phyloP scores from a whole-genome alignment of 2,329 filamentous ascomycete genomes.

The Aspergillus brunneoviolaceus region DNA sequence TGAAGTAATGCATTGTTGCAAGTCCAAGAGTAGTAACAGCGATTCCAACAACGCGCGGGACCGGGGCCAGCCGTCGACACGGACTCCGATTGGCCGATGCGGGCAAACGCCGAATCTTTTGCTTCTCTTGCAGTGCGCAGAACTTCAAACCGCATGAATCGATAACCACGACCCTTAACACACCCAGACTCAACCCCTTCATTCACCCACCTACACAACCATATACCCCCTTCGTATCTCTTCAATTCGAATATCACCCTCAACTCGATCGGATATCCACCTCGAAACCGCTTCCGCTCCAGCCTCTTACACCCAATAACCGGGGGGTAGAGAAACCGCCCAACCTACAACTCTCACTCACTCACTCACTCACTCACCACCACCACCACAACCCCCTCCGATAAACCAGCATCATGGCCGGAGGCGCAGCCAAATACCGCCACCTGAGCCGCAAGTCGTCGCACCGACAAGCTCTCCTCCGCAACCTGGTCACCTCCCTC shows the following conservation, averaged over 20 bases:
- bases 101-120: slow-evolving; percentile 34
- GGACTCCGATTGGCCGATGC: slow-evolving; percentile 37
- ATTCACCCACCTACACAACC: slow-evolving; percentile 2
- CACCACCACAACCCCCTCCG: background rate
- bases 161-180: background rate
- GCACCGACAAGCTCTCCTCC: slow-evolving; percentile 86
- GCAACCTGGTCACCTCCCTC: slow-evolving; percentile 93
- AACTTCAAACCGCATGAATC: slow-evolving; percentile 4
- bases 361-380: slow-evolving; percentile 1
- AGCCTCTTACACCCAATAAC: background rate
- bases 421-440: slow-evolving; percentile 81
- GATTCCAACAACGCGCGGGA: slow-evolving; percentile 3
- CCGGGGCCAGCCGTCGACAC: slow-evolving; percentile 18
- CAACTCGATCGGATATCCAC: too few species aligned
- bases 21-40: background rate
- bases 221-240: slow-evolving; percentile 4
- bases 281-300: too few species aligned
- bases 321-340: background rate
- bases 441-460: slow-evolving; percentile 82
- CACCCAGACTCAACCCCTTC: background rate
- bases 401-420: slow-evolving; percentile 64
- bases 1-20: too few species aligned
- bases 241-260: too few species aligned
- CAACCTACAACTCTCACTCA: background rate
- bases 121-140: background rate